Percentiles rank a stretch among this genome's conserved stretches.
phyloP scores from a whole-genome alignment of 805 yeast species.

The Saccharomycopsis sp. region DNA sequence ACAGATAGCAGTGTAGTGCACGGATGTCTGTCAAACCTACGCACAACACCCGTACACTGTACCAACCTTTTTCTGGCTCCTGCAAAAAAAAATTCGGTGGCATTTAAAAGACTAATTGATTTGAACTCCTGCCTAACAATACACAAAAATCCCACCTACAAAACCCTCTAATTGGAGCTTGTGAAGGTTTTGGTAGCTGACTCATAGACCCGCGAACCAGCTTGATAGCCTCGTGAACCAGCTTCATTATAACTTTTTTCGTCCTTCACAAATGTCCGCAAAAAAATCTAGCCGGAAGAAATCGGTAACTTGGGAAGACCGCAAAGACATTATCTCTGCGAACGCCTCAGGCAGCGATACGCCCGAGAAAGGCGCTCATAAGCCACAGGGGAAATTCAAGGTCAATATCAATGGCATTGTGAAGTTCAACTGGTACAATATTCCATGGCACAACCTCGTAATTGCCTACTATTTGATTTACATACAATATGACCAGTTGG shows the following conservation, averaged over 20 bases:
- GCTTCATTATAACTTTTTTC: too few species aligned
- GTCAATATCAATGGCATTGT: not conserved
- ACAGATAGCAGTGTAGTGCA: too few species aligned
- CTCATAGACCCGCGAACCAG: too few species aligned
- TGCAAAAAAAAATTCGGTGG: not conserved
- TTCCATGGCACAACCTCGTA: constrained; percentile 30
- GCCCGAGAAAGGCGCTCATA: constrained; percentile 10
- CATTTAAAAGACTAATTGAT: not conserved
- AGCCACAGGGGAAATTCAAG: not conserved
- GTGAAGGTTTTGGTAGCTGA: too few species aligned
- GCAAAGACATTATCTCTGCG: not conserved
- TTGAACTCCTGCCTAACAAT: too few species aligned
- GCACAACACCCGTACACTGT: not conserved
- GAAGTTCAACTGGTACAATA: constrained; percentile 13
- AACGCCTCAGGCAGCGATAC: constrained; percentile 5
- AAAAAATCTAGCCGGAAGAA: constrained; percentile 12
- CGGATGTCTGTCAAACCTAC: not conserved
- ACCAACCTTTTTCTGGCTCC: not conserved
- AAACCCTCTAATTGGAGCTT: too few species aligned
- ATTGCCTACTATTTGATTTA: constrained; percentile 21
- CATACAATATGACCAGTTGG: constrained; percentile 17
- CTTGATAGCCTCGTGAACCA: too few species aligned
- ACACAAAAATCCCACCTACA: too few species aligned
- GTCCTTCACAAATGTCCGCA: not conserved
- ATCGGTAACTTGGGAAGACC: constrained; percentile 19